Conservation (phyloP, 2,329 filamentous ascomycete species). For the Thelonectria blattea region DNA sequence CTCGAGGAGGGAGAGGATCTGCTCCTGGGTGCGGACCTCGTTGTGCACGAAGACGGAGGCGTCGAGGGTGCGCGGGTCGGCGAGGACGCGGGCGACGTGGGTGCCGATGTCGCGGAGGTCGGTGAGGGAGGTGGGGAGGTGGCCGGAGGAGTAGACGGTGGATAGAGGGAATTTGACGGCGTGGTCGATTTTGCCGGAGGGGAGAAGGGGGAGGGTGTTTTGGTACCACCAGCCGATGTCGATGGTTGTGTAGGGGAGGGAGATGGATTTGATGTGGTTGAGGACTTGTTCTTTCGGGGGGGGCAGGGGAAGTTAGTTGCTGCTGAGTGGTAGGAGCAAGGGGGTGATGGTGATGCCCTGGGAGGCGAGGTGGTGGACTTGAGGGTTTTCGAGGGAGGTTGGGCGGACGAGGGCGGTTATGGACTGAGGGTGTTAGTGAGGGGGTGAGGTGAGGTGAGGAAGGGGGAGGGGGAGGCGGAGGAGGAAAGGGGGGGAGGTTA, state of each 20-base stretch:
- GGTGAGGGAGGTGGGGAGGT: conserved; percentile 50
- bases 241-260: conserved; percentile 61
- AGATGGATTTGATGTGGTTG: conserved; percentile 52
- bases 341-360: conserved; percentile 3
- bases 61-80: conserved; percentile 60
- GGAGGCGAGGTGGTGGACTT: no score
- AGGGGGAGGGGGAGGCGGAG: not conserved
- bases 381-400: no score
- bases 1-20: conserved; percentile 55
- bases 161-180: conserved; percentile 41
- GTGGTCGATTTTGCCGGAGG: conserved; percentile 33
- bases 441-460: no score
- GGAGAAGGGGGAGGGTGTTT: conserved; percentile 40
- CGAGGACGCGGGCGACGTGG: conserved; percentile 57
- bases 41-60: conserved; percentile 55
- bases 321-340: conserved; percentile 1
- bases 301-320: no score
- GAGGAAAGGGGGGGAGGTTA: not conserved
- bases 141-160: conserved; percentile 53
- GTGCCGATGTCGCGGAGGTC: conserved; percentile 58
- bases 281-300: conserved; percentile 55
- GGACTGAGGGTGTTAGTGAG: not conserved
- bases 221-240: conserved; percentile 67
- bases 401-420: no score
- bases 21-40: conserved; percentile 51